These are phyloP conservation scores for Podospora conica DNA, from an alignment of 495 filamentous ascomycete genomes.

Conservation along the genomic window DNA sequence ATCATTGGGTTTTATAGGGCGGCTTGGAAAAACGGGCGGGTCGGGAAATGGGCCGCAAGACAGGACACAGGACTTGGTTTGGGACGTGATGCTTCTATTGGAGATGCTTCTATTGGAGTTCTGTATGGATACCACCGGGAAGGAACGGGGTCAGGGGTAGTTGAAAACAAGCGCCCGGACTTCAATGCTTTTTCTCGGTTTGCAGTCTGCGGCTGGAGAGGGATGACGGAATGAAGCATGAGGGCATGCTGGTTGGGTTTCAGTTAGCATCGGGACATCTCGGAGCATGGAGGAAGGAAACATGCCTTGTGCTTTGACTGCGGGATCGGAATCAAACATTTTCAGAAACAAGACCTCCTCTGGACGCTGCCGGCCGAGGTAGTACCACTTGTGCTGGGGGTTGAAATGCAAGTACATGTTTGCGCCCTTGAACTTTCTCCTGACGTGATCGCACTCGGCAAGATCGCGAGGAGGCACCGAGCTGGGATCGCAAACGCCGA, in stretches of 20 bases:
- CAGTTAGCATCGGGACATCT: background rate
- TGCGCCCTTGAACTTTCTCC: conserved; percentile 12
- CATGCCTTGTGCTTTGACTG: conserved; percentile 6
- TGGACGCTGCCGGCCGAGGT: conserved; percentile 45
- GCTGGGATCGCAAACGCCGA: conserved; percentile 10
- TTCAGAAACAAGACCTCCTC: conserved; percentile 54
- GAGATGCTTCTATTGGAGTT: background rate
- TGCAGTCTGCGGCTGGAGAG: background rate
- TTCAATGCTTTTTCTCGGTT: conserved; percentile 21
- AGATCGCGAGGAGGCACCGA: conserved; percentile 1
- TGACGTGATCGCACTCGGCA: conserved; percentile 13
- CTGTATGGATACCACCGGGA: background rate
- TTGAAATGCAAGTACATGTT: conserved; percentile 11
- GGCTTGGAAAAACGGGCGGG: background rate
- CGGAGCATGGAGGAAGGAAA: background rate
- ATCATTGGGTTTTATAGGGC: background rate
- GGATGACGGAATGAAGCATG: conserved; percentile 18
- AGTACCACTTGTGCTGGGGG: conserved; percentile 44
- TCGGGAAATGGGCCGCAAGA: background rate
- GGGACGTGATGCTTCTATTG: background rate
- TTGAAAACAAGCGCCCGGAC: conserved; percentile 22
- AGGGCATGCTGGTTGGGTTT: conserved; percentile 8
- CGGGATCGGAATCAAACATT: conserved; percentile 51
- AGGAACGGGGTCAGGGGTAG: background rate
- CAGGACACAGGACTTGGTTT: background rate